Base-by-base conservation (phyloP, 2,329 filamentous ascomycete species). In the Camillea tinctor region DNA sequence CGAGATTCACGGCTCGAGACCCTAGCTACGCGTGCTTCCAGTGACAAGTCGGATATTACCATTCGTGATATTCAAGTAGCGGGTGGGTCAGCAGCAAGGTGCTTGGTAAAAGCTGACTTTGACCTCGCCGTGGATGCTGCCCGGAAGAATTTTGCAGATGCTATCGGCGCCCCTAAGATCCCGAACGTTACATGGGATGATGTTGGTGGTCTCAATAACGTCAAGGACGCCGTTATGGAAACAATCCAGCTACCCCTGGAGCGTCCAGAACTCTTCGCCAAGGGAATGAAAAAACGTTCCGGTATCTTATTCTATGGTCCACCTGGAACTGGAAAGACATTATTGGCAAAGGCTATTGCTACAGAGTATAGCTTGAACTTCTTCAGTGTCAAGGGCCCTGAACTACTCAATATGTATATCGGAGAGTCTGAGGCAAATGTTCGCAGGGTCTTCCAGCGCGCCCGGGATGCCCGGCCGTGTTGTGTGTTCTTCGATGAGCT, bases 151-250 rank as follows among this genome's bases (percentile, higher is more conserved):
- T 99, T 99, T 73, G 94, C 95, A 5, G 95, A 98, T 74, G 90
- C 94, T 0, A 99, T 99, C 65, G 95, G 95, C 22, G 95, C 95
- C 4, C 95, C 95, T 2, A 98, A 98, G 82, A 98, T 98, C 63
- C 95, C 94, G 6, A 97, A 97, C 64, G 95, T 99, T 6, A 89
- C 89, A 21, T 99, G 94, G 94, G 90, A 94, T 67, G 94, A 99
- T 73, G 94, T 99, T 20, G 94, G 94, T 74, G 94, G 95, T 54
- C 82, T 98, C 30, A 88, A 90, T 26, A 93, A 97, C 69, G 93
- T 98, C 74, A 98, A 98, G 79, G 93, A 97, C 67, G 93, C 94
- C n/a, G 90, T 98, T 56, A 91, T 92, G 74, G 95, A 98, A 75
- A 98, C 95, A 0, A 98, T 98, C 57, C 94, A 97, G 73, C 82